Evolutionary conservation across 2,329 filamentous ascomycete genomes (phyloP), one percentile per base, ranked within the genome.

Genomic region (Endocalyx cinctus): DNA sequence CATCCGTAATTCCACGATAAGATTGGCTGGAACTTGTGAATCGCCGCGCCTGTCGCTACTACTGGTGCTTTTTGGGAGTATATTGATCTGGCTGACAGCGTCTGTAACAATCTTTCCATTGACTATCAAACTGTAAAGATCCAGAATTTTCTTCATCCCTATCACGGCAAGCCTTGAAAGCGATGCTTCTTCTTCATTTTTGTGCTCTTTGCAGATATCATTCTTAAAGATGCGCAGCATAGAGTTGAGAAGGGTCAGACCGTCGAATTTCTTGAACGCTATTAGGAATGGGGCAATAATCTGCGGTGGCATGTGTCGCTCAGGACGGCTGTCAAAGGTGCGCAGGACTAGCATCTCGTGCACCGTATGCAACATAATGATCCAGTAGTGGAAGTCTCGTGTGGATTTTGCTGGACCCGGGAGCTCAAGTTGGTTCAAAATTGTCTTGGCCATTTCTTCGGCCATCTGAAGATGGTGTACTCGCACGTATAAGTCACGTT

Each of bases 1-100:
- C 62, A 84, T 79, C 26, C 92, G 82, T 26, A 97, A 63, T 56
- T 97, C 90, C 5, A 97, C 79, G 11, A 96, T 67, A 35, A 97
- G 84, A 49, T 96, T 90, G 2, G 77, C 69, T 11, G 79, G 72
- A 8, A 68, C 53, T 15, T 64, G 60, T 3, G 57, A 47, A 16
- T 63, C 63, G 10, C 57, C 57, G 25, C 60, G 60, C 26, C 70
- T 60, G 12, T 71, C 68, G 5, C 49, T 47, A n/a, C 59, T 57
- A n/a, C 59, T 52, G 28, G 28, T 20, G 25, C 59, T 54, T 10
- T 58, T 55, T 5, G 52, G 46, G 4, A 60, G 47, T 14, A 76
- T 55, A 33, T 59, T 66, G 34, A 68, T 67, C n/a, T 64, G 60
- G 17, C 82, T 79, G 19, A 72, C 65, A 2, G 89, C 82, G 22